These are phyloP conservation scores for Magnolia kwangsiensis DNA, from an alignment of 164 flowering plant genomes.

Conservation along the genomic window DNA sequence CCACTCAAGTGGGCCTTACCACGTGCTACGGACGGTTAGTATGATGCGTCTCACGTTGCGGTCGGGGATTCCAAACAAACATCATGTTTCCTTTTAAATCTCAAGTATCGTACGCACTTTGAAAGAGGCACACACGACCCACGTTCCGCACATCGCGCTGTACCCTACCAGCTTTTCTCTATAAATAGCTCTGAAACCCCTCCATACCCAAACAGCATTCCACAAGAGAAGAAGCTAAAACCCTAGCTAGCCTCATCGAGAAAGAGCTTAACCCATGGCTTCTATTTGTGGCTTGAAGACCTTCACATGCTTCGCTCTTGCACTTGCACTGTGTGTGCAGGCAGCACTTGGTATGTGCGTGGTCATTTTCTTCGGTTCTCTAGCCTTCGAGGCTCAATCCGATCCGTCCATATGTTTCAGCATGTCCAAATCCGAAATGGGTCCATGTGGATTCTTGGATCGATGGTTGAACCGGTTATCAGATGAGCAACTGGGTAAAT, in stretches of 20 bases:
- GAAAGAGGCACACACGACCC: too few relatives aligned
- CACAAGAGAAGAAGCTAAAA: not conserved
- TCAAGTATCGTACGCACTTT: too few relatives aligned
- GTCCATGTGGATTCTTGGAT: not conserved
- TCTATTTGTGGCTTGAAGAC: not conserved
- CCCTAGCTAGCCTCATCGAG: not conserved
- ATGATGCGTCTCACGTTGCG: too few relatives aligned
- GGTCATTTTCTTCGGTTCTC: not conserved
- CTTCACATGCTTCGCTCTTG: not conserved
- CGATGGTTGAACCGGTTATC: not conserved
- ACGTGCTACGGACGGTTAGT: too few relatives aligned
- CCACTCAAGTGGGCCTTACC: too few relatives aligned
- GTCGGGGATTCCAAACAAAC: too few relatives aligned
- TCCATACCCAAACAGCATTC: not conserved
- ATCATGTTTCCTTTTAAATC: too few relatives aligned
- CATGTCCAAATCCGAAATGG: not conserved
- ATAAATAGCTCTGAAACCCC: not conserved
- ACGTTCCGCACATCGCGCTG: not conserved
- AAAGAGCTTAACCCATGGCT: not conserved
- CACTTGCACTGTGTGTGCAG: not conserved
- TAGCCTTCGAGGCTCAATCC: not conserved
- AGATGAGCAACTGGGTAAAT: too few relatives aligned
- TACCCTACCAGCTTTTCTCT: not conserved
- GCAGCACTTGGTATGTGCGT: not conserved
- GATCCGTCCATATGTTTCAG: not conserved